Conservation (phyloP, 306 rosid species). For the Acmispon strigosus region DNA sequence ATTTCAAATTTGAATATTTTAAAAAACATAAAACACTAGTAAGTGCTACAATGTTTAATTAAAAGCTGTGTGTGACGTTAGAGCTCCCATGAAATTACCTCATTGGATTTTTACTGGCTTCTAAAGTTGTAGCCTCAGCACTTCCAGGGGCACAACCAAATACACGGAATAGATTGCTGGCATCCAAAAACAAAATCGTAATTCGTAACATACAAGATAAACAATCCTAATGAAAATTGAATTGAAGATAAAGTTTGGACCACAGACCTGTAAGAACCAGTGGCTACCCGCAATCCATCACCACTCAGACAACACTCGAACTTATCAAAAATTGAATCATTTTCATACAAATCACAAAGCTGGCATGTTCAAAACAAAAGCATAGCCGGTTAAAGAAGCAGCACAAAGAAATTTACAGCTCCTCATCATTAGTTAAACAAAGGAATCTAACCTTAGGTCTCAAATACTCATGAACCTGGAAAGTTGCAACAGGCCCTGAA, state of each 20-base stretch:
- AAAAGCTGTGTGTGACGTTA: neutral
- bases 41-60: neutral
- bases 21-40: neutral
- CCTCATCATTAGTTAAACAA: neutral
- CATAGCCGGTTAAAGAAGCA: neutral
- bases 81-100: conserved; percentile 44
- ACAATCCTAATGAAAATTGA: neutral
- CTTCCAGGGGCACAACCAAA: conserved; percentile 85
- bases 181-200: conserved; percentile 25
- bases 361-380: conserved; percentile 34
- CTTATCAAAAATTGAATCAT: conserved; percentile 90
- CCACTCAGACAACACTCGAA: conserved; percentile 98
- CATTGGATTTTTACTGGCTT: conserved; percentile 99
- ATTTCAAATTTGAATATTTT: no score
- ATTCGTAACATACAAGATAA: conserved; percentile 2
- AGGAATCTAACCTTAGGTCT: conserved; percentile 79
- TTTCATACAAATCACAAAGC: conserved; percentile 94
- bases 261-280: conserved; percentile 95
- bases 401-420: neutral
- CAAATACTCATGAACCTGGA: conserved; percentile 92
- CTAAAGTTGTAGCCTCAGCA: conserved; percentile 74
- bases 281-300: conserved; percentile 74
- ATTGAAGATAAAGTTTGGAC: neutral
- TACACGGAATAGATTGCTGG: conserved; percentile 93
- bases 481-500: conserved; percentile 88